Evolutionary conservation across 495 filamentous ascomycete genomes (phyloP).

Genomic region (Clavariopsis aquatica): DNA sequence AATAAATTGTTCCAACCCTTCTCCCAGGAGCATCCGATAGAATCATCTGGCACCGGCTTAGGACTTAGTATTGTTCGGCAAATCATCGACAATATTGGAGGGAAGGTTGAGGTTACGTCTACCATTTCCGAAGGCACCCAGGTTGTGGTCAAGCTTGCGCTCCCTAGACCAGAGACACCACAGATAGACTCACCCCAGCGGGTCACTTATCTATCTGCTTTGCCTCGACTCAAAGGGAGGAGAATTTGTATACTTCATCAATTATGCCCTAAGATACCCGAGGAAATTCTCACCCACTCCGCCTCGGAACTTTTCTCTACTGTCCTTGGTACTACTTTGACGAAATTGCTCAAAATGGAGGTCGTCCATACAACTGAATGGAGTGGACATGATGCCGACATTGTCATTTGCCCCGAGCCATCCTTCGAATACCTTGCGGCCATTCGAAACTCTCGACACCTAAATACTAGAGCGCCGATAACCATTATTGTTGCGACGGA

Average conservation of each 20-base stretch:
- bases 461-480: conserved; percentile 5
- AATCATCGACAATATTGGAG: conserved; percentile 38
- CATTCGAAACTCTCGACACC: conserved; percentile 2
- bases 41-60: conserved; percentile 42
- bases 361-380: conserved; percentile 17
- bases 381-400: conserved; percentile 15
- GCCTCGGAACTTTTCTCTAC: conserved; percentile 2
- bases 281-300: background rate
- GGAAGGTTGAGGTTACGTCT: conserved; percentile 36
- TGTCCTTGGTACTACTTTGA: conserved; percentile 8
- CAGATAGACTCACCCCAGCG: background rate
- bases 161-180: conserved; percentile 2
- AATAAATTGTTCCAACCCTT: conserved; percentile 41
- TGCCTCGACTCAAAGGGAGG: conserved; percentile 10
- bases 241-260: conserved; percentile 20
- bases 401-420: conserved; percentile 27
- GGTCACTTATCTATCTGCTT: background rate
- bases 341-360: conserved; percentile 13
- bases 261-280: background rate
- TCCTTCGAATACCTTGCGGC: conserved; percentile 26
- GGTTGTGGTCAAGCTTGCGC: conserved; percentile 29
- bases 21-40: conserved; percentile 39
- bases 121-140: conserved; percentile 34
- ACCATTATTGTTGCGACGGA: conserved; percentile 32
- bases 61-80: conserved; percentile 42